Conservation (phyloP, 495 filamentous ascomycete species). For the Astrocystis sublimbata region DNA sequence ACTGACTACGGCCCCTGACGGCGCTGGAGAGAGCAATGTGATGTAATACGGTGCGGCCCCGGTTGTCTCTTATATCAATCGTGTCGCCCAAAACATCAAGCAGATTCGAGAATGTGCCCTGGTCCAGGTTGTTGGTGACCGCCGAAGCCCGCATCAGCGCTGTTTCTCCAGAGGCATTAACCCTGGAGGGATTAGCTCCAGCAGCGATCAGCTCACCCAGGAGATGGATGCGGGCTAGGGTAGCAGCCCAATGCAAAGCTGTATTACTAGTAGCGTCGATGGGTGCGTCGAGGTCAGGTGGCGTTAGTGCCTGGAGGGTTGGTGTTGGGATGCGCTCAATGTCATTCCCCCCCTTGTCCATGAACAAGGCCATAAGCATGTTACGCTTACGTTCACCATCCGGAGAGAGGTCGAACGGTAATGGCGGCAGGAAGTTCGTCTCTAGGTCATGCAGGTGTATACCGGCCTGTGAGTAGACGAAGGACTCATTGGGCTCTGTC, state of each 20-base stretch:
- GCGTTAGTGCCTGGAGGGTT: conserved; percentile 59
- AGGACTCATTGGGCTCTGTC: conserved; percentile 85
- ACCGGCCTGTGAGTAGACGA: conserved; percentile 67
- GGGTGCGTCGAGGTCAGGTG: conserved; percentile 83
- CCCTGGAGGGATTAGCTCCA: conserved; percentile 81
- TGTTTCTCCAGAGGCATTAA: conserved; percentile 86
- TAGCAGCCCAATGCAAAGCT: conserved; percentile 96
- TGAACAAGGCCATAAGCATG: conserved; percentile 83
- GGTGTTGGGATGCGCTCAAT: conserved; percentile 51
- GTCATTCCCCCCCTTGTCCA: conserved; percentile 68
- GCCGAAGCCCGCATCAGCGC: conserved; percentile 84
- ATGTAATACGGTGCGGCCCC: conserved; percentile 88
- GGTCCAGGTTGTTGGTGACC: conserved; percentile 89
- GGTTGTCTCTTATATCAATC: conserved; percentile 84
- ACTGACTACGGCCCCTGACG: conserved; percentile 80
- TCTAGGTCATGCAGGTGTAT: conserved; percentile 48
- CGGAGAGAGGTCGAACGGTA: conserved; percentile 66
- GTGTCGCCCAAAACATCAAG: conserved; percentile 86
- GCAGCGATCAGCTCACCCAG: conserved; percentile 75
- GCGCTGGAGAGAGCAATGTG: conserved; percentile 95
- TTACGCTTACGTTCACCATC: conserved; percentile 72
- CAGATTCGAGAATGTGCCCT: conserved; percentile 75
- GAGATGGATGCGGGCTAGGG: conserved; percentile 79
- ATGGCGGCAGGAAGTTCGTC: conserved; percentile 63
- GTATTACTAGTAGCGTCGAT: conserved; percentile 85